A percentile compares a stretch with the other conserved stretches of the same genome.
Conservation (phyloP, 2,329 filamentous ascomycete genomes). For the Chaetomiaceae sp. region DNA sequence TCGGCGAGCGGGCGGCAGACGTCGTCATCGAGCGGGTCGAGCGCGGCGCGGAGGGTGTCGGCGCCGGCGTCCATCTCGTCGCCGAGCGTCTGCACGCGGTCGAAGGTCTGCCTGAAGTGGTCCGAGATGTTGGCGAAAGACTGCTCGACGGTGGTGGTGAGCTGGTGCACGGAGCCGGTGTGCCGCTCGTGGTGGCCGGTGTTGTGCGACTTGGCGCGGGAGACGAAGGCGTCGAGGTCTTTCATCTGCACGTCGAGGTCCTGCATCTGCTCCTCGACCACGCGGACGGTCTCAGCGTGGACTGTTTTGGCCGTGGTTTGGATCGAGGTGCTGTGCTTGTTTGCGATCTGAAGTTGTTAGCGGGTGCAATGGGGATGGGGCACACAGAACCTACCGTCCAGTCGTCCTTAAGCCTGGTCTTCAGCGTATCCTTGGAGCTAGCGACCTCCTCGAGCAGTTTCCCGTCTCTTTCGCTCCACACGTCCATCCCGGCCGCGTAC, state of each 20-base stretch:
- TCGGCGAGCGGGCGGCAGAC: conserved; percentile 64
- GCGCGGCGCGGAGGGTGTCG: conserved; percentile 49
- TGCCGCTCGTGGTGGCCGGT: conserved; percentile 68
- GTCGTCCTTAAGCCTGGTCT: conserved; percentile 76
- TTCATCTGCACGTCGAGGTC: conserved; percentile 86
- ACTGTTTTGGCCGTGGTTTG: conserved; percentile 79
- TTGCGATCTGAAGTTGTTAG: conserved; percentile 51
- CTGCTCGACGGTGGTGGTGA: conserved; percentile 63
- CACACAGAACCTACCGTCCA: conserved; percentile 62
- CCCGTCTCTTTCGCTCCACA: conserved; percentile 65
- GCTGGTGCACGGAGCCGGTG: conserved; percentile 53
- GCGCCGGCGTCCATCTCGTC: conserved; percentile 59
- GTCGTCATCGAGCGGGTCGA: conserved; percentile 54
- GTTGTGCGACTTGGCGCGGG: conserved; percentile 74
- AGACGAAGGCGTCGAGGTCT: conserved; percentile 84
- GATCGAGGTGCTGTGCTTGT: conserved; percentile 75
- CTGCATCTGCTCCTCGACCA: conserved; percentile 81
- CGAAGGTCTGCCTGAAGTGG: conserved; percentile 63
- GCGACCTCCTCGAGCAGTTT: conserved; percentile 64
- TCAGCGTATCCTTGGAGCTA: conserved; percentile 69
- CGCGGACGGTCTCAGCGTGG: conserved; percentile 81
- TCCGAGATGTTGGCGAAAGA: conserved; percentile 66
- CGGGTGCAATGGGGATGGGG: conserved; percentile 16
- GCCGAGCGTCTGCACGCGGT: conserved; percentile 62
- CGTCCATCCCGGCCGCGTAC: conserved; percentile 66